Base-by-base conservation (phyloP, 1,139 yeast species). In the Zygoascus hellenicus region DNA sequence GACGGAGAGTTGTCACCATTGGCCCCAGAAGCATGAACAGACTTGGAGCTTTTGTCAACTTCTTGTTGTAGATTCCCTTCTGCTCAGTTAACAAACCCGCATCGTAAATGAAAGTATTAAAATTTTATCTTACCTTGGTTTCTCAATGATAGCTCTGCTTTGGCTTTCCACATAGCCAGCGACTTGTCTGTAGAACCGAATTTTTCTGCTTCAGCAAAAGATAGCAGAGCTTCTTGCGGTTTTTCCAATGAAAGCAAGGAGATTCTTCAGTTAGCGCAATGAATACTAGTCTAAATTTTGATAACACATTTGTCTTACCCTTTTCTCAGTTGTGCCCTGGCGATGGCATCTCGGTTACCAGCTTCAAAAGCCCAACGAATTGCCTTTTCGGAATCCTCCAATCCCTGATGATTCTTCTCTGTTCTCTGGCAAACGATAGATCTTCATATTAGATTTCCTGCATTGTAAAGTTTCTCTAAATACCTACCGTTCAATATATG, bases 291-390 rank as follows among this genome's bases (percentile, higher is more conserved):
- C 30, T 14, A 15, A 2, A 2, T 2, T 13, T 10, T 14, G 7
- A 7, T 16, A 5, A 34, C 33, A 31, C 9, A 9, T 31, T 5
- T n/a, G 10, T n/a, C n/a, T 4, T 41, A 13, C 16, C 65, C 86
- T 47, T 81, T 67, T 37, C 86, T 71, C 59, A 80, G 78, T 56
- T 82, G 76, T 22, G 83, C 78, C 29, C 72, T 67, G 0, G 79
- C 84, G 36, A 82, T 69, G n/a, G 74, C 75, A 3, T 68, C 67
- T 50, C 81, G 67, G 47, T 71, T 76, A 0, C 81, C 82, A 41
- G 77, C 65, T 5, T 63, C 65, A 35, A 67, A 64, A 0, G 94
- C 89, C 28, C 77, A 58, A 1, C 66, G 62, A 35, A 80, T 70
- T 0, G 94, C 92, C 22, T 65, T 62, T 9, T 76, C 71, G 16